phyloP scores from a whole-genome alignment of 169 alveolate species.

The Plasmodium vivax region DNA sequence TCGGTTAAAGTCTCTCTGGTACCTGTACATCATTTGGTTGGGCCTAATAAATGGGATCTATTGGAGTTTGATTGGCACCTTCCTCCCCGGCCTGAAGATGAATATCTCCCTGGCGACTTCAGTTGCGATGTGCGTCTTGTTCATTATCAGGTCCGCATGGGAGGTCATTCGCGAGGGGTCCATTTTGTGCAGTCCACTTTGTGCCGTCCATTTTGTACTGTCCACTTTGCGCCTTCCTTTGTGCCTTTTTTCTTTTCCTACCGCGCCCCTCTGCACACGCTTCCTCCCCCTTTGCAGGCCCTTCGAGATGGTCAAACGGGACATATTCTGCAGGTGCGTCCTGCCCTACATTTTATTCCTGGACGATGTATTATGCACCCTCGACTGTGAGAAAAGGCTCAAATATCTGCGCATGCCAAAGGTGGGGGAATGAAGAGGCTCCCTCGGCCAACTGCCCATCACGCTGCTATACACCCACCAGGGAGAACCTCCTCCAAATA shows the following conservation, averaged over 20 bases:
- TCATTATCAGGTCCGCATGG: conserved; percentile 35
- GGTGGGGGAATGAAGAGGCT: neutral
- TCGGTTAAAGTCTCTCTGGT: conserved; percentile 53
- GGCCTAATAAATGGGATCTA: conserved; percentile 17
- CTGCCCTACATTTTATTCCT: conserved; percentile 63
- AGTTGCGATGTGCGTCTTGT: conserved; percentile 10
- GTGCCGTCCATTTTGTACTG: neutral
- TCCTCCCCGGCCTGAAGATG: conserved; percentile 18
- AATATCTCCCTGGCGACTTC: conserved; percentile 29
- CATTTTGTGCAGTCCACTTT: neutral
- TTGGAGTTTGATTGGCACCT: conserved; percentile 1
- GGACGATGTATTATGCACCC: conserved; percentile 34
- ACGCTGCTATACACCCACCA: neutral
- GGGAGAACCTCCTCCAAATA: neutral
- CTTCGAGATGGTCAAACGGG: conserved; percentile 62
- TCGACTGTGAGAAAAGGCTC: conserved; percentile 34
- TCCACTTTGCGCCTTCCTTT: neutral
- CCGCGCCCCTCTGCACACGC: neutral
- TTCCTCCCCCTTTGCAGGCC: conserved; percentile 14
- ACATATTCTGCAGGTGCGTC: conserved; percentile 43
- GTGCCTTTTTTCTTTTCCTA: neutral
- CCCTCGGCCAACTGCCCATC: neutral
- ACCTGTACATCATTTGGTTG: conserved; percentile 33
- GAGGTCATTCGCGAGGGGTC: neutral
- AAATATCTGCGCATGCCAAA: neutral